phyloP scores from a whole-genome alignment of 2,329 filamentous ascomycete genomes.

The Aspergillus sp. region DNA sequence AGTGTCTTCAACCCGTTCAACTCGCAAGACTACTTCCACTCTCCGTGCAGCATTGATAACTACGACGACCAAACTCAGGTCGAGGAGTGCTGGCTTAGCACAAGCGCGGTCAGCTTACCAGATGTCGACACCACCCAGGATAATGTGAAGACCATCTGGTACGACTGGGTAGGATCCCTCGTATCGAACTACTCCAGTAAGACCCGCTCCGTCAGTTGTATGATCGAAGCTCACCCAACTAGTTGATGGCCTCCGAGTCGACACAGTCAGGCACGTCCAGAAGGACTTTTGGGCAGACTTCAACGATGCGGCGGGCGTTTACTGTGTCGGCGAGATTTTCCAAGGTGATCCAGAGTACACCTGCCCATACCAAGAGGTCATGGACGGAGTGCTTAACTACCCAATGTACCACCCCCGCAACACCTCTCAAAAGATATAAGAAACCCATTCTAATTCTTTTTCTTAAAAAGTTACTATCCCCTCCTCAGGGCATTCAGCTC shows the following conservation, averaged over 20 bases:
- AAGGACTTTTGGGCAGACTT: conserved; percentile 47
- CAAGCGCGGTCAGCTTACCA: conserved; percentile 58
- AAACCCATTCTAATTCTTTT: neutral
- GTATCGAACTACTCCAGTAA: conserved; percentile 60
- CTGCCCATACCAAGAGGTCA: conserved; percentile 46
- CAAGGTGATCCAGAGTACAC: conserved; percentile 42
- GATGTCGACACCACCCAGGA: conserved; percentile 60
- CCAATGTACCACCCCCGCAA: conserved; percentile 25
- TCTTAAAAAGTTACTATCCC: conserved; percentile 30
- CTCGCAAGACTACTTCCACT: conserved; percentile 59
- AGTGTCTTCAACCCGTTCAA: conserved; percentile 55
- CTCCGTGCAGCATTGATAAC: conserved; percentile 55
- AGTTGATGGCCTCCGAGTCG: conserved; percentile 54
- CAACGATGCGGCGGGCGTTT: conserved; percentile 45
- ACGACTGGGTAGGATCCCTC: conserved; percentile 60
- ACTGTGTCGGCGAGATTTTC: conserved; percentile 50
- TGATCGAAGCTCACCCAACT: neutral
- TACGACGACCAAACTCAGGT: conserved; percentile 52
- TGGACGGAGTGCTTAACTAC: conserved; percentile 52
- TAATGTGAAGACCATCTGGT: conserved; percentile 52
- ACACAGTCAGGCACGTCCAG: conserved; percentile 52
- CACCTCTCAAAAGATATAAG: neutral
- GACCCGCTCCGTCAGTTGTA: neutral
- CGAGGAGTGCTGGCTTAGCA: conserved; percentile 55
- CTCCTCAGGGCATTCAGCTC: conserved; percentile 38